phyloP scores from a whole-genome alignment of 2,329 filamentous ascomycete species.

The Aaosphaeria pasadenensis region DNA sequence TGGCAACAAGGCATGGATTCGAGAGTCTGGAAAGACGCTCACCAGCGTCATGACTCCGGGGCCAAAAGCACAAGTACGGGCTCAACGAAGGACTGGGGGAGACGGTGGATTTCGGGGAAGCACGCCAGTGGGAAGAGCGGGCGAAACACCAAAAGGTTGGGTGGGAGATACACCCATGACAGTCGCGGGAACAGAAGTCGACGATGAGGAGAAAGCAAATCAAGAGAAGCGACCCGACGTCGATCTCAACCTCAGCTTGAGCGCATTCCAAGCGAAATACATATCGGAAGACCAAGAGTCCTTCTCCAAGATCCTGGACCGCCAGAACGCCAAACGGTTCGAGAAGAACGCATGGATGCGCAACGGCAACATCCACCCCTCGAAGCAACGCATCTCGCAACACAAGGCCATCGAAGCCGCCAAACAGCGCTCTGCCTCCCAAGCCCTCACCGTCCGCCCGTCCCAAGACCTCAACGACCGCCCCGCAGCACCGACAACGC shows the following conservation, averaged over 20 bases:
- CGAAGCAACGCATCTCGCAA: constrained; percentile 59
- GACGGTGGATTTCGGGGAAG: constrained; percentile 31
- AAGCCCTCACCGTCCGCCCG: constrained; percentile 44
- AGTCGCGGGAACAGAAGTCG: constrained; percentile 39
- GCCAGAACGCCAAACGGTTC: constrained; percentile 78
- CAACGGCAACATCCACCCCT: constrained; percentile 76
- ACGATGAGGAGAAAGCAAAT: constrained; percentile 17
- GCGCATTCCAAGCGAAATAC: constrained; percentile 86
- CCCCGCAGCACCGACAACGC: constrained; percentile 71
- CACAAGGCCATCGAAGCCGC: constrained; percentile 69
- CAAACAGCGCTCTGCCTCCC: constrained; percentile 42
- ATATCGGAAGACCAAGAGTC: constrained; percentile 98
- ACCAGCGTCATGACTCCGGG: constrained; percentile 78
- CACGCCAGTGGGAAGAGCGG: constrained; percentile 20
- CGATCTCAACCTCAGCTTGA: constrained; percentile 76
- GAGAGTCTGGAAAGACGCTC: constrained; percentile 64
- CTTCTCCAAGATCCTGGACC: constrained; percentile 89
- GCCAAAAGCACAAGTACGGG: constrained; percentile 26
- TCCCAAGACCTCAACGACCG: constrained; percentile 64
- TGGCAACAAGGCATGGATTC: constrained; percentile 80
- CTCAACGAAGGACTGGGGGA: too few relatives aligned
- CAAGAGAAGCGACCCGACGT: constrained; percentile 49
- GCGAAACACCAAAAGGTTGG: constrained; percentile 64
- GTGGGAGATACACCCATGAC: constrained; percentile 69
- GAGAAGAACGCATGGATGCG: constrained; percentile 90